Base-by-base conservation (phyloP, 768 basidiomycete genomes). In the Nidularia sp. region DNA sequence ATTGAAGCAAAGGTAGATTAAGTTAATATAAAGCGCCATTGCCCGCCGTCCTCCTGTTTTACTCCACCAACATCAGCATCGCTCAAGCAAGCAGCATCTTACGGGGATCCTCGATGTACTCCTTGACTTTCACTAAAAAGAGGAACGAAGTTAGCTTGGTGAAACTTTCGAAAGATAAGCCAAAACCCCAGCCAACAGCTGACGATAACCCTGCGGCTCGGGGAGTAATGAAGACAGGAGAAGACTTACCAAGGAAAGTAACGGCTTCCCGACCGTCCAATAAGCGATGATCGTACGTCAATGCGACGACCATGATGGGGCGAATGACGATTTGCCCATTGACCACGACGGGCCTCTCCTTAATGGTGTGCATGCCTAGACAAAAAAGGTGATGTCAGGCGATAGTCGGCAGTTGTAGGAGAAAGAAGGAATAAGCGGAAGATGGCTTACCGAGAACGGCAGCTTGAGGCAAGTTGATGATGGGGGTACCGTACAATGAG, bases 401-500 rank as follows among this genome's bases (percentile, higher is more conserved):
- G 36, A 39, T 39, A 15, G 9, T 39, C 36, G 36, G 36, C 9
- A 39, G n/a, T 39, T 39, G 36, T 8, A 39, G 36, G n/a, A 39
- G n/a, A 39, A 39, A n/a, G 8, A 39, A n/a, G 9, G 9, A 39
- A 39, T 8, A 45, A 45, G 22, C 22, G 44, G 12, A 45, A 45
- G 12, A 45, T 9, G 9, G 22, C 44, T 55, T 60, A 79, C 90
- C 95, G 50, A 99, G 83, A 5, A 98, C 93, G 49, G 94, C 96
- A 22, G 93, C 73, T 67, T 98, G 96, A 3, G 95, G 96, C 44
- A 95, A 76, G 77, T 98, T 98, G 73, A 98, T 96, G 65, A 99
- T 99, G 35, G 96, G 96, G n/a, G 96, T 99, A 39, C 96, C 96
- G 63, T 88, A 97, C 47, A 99, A 75, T 47, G 93, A 96, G 43